phyloP scores from a whole-genome alignment of 139 green algal genomes.

The Chlorella sp. region DNA sequence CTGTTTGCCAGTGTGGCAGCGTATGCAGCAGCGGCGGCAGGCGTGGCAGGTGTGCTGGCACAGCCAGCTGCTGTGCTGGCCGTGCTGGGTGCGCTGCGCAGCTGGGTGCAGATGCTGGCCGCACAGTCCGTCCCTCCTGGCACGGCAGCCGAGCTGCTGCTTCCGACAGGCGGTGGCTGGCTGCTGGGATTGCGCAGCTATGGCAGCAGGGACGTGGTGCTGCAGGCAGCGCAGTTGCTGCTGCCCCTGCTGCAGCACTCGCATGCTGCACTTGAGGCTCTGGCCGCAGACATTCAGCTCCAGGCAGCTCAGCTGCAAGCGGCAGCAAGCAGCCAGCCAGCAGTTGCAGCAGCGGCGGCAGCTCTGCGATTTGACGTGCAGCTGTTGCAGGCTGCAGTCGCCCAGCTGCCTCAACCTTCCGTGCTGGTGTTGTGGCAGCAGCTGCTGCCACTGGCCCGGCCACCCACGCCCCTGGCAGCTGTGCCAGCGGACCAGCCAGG shows the following conservation, averaged over 20 bases:
- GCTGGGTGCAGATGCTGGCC: slow-evolving; percentile 15
- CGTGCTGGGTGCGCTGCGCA: neutral
- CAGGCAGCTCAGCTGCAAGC: neutral
- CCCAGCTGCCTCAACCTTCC: neutral
- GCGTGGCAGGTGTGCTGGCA: neutral
- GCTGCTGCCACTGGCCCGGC: slow-evolving; percentile 5
- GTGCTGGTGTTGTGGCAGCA: neutral
- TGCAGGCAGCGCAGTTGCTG: slow-evolving; percentile 13
- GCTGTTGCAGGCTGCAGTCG: neutral
- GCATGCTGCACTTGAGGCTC: neutral
- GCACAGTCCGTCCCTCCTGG: neutral
- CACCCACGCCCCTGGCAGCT: no score
- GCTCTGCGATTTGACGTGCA: slow-evolving; percentile 9
- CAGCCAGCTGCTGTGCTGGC: neutral
- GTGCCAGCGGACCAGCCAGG: no score
- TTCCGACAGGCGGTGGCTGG: neutral
- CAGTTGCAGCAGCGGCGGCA: neutral
- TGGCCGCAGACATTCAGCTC: neutral
- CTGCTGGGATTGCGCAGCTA: slow-evolving; percentile 5
- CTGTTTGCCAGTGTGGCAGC: neutral
- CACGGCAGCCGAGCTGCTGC: neutral
- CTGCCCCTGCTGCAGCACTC: slow-evolving; percentile 2
- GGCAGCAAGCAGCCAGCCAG: neutral
- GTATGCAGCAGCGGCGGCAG: neutral
- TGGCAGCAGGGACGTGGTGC: slow-evolving; percentile 9